Percentiles rank a stretch among this genome's conserved stretches.
Conservation (phyloP, 2,329 filamentous ascomycete genomes). For the Stagonosporopsis chrysanthemi region DNA sequence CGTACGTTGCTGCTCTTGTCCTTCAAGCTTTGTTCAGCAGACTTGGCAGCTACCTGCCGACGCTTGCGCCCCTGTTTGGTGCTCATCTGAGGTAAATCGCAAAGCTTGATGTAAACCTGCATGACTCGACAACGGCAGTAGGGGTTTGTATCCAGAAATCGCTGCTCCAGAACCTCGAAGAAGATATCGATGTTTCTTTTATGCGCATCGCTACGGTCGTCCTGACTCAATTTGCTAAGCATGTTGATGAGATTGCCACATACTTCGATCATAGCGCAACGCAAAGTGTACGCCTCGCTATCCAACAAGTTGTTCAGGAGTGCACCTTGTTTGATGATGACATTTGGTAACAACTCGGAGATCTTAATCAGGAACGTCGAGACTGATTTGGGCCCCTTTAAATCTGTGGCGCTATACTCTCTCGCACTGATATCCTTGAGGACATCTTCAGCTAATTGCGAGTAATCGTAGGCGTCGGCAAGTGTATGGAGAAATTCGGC, state of each 20-base stretch:
- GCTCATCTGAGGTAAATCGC: conserved; percentile 85
- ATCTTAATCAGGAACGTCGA: conserved; percentile 92
- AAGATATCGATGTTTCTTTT: conserved; percentile 96
- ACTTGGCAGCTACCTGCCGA: conserved; percentile 83
- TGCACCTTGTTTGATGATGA: conserved; percentile 98
- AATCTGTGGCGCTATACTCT: conserved; percentile 97
- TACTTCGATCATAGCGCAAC: conserved; percentile 93
- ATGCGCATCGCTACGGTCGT: conserved; percentile 86
- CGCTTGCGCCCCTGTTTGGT: conserved; percentile 63
- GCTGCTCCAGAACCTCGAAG: conserved; percentile 94
- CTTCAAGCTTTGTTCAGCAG: conserved; percentile 87
- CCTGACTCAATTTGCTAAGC: conserved; percentile 80
- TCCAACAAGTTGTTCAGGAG: conserved; percentile 93
- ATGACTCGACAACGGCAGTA: conserved; percentile 92
- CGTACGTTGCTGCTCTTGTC: conserved; percentile 99
- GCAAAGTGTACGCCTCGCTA: conserved; percentile 92
- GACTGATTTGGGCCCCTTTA: conserved; percentile 92
- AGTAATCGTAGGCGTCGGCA: conserved; percentile 96
- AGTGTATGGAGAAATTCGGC: conserved; percentile 97
- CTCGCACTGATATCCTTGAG: conserved; percentile 94
- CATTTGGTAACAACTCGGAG: conserved; percentile 86
- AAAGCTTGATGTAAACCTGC: conserved; percentile 91
- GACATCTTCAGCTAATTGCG: conserved; percentile 92
- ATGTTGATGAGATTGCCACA: conserved; percentile 94
- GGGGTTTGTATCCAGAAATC: conserved; percentile 95